Percentiles rank a stretch among this genome's conserved stretches.
phyloP scores from a whole-genome alignment of 306 rosid species.

The Lathyrus sativus region DNA sequence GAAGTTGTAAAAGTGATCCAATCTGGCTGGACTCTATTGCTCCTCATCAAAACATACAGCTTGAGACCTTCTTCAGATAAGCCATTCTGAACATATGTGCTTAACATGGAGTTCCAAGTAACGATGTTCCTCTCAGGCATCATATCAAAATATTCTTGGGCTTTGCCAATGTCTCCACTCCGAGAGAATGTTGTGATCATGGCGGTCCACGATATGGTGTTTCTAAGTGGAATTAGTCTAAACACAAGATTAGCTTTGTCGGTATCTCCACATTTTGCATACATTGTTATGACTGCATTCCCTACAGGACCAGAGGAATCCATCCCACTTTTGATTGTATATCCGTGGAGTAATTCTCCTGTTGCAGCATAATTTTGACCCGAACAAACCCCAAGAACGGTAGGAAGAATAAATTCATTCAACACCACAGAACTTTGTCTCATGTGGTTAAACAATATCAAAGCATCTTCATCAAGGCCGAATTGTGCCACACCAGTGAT shows the following conservation, averaged over 20 bases:
- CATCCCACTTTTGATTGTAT: slow-evolving; percentile 67
- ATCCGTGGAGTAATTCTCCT: slow-evolving; percentile 70
- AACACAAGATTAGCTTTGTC: slow-evolving; percentile 53
- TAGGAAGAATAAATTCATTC: slow-evolving; percentile 68
- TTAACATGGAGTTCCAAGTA: slow-evolving; percentile 72
- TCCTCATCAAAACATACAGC: slow-evolving; percentile 58
- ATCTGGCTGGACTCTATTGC: slow-evolving; percentile 49
- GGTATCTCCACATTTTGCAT: slow-evolving; percentile 57
- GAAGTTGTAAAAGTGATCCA: slow-evolving; percentile 59
- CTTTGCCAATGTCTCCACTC: slow-evolving; percentile 50
- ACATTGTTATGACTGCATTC: slow-evolving; percentile 69
- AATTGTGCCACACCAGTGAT: slow-evolving; percentile 57
- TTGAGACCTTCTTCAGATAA: slow-evolving; percentile 65
- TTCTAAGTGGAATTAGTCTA: slow-evolving; percentile 53
- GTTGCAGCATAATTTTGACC: slow-evolving; percentile 35
- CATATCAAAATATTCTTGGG: slow-evolving; percentile 54
- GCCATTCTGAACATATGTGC: slow-evolving; percentile 60
- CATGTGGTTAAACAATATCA: slow-evolving; percentile 60
- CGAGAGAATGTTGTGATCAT: slow-evolving; percentile 67
- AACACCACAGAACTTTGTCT: slow-evolving; percentile 46
- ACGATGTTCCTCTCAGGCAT: slow-evolving; percentile 66
- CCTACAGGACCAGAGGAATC: slow-evolving; percentile 59
- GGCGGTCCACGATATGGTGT: slow-evolving; percentile 71
- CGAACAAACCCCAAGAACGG: slow-evolving; percentile 66
- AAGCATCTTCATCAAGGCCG: slow-evolving; percentile 61